These are phyloP conservation scores for Colletotrichum lindemuthianum DNA, from an alignment of 2,329 filamentous ascomycete genomes.

Conservation along the genomic window DNA sequence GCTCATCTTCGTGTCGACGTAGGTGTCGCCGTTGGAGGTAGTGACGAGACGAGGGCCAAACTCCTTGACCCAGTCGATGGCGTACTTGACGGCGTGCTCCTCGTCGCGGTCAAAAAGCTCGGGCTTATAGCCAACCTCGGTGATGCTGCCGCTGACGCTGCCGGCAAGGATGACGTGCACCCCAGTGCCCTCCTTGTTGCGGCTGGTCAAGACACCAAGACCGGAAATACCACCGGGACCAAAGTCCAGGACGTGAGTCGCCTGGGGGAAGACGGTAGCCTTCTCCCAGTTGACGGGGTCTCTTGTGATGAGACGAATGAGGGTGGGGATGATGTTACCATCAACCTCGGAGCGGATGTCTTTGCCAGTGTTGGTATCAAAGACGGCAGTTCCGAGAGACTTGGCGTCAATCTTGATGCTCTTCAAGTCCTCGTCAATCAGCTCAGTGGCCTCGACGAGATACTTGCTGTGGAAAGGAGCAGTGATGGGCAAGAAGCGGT, in stretches of 20 bases:
- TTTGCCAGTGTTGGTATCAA: slow-evolving; percentile 87
- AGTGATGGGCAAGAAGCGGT: slow-evolving; percentile 96
- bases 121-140: slow-evolving; percentile 96
- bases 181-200: slow-evolving; percentile 98
- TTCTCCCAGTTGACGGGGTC: slow-evolving; percentile 97
- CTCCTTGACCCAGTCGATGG: slow-evolving; percentile 97
- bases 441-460: slow-evolving; percentile 80
- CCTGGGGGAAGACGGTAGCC: slow-evolving; percentile 88
- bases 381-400: slow-evolving; percentile 85
- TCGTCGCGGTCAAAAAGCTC: slow-evolving; percentile 97
- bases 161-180: slow-evolving; percentile 96
- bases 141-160: slow-evolving; percentile 88
- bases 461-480: slow-evolving; percentile 99
- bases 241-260: slow-evolving; percentile 96
- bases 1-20: slow-evolving; percentile 97
- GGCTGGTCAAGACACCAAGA: slow-evolving; percentile 93
- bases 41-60: slow-evolving; percentile 92
- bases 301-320: slow-evolving; percentile 93
- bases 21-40: slow-evolving; percentile 88
- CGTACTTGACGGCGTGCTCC: slow-evolving; percentile 93
- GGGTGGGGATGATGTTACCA: slow-evolving; percentile 83
- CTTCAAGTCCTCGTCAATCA: slow-evolving; percentile 89
- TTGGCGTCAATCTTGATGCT: slow-evolving; percentile 79
- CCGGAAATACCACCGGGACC: slow-evolving; percentile 97
- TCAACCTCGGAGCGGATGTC: slow-evolving; percentile 78